phyloP scores from a whole-genome alignment of 164 flowering plant genomes.

The Tinospora cordifolia region DNA sequence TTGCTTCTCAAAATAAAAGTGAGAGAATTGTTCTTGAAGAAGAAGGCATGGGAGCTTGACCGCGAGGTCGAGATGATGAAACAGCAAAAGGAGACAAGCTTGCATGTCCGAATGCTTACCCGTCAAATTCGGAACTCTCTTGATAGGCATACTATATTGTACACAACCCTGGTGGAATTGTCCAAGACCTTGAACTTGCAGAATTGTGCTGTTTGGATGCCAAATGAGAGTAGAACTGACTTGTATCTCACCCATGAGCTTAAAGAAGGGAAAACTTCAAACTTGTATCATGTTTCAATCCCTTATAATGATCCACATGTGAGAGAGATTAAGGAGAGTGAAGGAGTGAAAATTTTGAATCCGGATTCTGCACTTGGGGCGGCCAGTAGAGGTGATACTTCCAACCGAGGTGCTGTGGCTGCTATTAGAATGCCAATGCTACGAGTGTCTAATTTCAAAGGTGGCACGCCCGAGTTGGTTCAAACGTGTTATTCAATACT shows the following conservation, averaged over 20 bases:
- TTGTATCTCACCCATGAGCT: conserved; percentile 69
- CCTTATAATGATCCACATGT: conserved; percentile 51
- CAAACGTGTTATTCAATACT: conserved; percentile 69
- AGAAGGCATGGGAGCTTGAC: conserved; percentile 77
- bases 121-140: conserved; percentile 81
- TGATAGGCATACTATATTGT: conserved; percentile 72
- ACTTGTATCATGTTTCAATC: conserved; percentile 15
- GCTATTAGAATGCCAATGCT: conserved; percentile 96
- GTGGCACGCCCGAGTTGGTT: conserved; percentile 74
- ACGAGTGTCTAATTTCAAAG: conserved; percentile 72
- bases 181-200: conserved; percentile 66
- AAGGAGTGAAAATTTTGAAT: conserved; percentile 49
- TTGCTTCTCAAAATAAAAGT: conserved; percentile 78
- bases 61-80: conserved; percentile 73
- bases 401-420: conserved; percentile 62
- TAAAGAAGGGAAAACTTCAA: conserved; percentile 29
- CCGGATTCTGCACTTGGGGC: conserved; percentile 51
- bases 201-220: conserved; percentile 94
- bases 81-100: conserved; percentile 60
- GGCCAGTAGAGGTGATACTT: conserved; percentile 43
- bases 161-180: conserved; percentile 79
- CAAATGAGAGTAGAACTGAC: conserved; percentile 51
- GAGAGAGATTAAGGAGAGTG: conserved; percentile 40
- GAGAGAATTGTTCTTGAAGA: conserved; percentile 74
- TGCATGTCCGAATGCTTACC: conserved; percentile 91